A percentile compares a stretch with the other conserved stretches of the same genome.
These are phyloP conservation scores for Nannochloropsis gaditana DNA, from an alignment of 108 stramenopile species.

Conservation along the genomic window DNA sequence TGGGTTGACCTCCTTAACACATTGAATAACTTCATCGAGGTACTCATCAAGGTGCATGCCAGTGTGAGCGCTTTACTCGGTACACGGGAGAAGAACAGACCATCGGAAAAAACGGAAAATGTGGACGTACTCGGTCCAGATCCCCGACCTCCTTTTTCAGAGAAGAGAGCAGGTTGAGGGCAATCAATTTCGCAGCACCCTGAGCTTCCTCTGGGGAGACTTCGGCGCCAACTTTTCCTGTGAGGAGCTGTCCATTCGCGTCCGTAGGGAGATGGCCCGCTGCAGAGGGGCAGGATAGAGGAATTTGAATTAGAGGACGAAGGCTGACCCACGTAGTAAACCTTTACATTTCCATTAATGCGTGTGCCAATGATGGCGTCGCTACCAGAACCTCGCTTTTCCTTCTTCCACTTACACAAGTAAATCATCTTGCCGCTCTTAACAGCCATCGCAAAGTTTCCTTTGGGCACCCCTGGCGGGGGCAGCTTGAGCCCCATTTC, in stretches of 20 bases:
- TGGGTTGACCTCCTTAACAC: no score
- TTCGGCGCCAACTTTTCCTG: constrained; percentile 46
- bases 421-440: constrained; percentile 19
- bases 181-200: constrained; percentile 34
- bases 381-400: no score
- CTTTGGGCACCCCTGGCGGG: not conserved
- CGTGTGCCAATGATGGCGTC: no score
- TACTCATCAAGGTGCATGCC: no score
- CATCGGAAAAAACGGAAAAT: not conserved
- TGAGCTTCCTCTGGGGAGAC: constrained; percentile 39
- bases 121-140: constrained; percentile 56
- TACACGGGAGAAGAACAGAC: not conserved
- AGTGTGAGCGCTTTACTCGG: not conserved
- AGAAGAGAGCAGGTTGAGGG: constrained; percentile 48
- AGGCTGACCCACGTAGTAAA: no score
- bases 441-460: not conserved
- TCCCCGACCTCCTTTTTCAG: constrained; percentile 56
- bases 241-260: constrained; percentile 37
- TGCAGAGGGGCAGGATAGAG: no score
- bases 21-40: no score
- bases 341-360: no score
- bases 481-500: constrained; percentile 28
- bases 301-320: no score
- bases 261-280: constrained; percentile 48
- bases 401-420: not conserved